These are phyloP conservation scores for Cladosporium sp. DNA, from an alignment of 2,329 filamentous ascomycete genomes.

Conservation along the genomic window DNA sequence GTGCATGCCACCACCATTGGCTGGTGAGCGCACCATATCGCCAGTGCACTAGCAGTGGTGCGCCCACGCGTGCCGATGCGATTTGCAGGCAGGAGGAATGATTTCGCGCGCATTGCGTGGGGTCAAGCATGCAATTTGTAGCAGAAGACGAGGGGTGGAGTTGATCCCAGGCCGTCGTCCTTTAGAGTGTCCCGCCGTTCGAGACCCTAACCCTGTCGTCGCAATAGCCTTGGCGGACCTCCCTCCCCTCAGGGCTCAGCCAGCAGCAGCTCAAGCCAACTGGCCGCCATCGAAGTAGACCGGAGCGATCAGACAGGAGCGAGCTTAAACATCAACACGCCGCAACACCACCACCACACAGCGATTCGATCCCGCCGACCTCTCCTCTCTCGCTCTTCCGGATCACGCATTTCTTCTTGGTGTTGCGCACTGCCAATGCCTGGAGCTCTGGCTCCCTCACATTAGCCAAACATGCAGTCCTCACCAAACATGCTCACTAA, in stretches of 20 bases:
- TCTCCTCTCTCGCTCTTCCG: not conserved
- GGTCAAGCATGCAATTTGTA: no score
- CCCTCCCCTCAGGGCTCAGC: not conserved
- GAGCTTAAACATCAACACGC: slow-evolving; percentile 3
- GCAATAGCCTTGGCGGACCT: not conserved
- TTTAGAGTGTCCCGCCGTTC: no score
- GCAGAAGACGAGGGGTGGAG: no score
- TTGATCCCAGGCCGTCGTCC: no score
- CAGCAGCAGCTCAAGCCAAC: slow-evolving; percentile 1
- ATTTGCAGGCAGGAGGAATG: not conserved
- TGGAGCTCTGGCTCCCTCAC: slow-evolving; percentile 28
- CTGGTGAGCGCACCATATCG: no score
- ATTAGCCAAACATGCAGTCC: slow-evolving; percentile 37
- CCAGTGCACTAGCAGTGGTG: not conserved
- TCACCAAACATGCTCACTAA: slow-evolving; percentile 52
- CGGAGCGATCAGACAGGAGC: not conserved
- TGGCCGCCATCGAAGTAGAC: not conserved
- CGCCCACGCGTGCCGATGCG: not conserved
- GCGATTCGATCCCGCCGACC: not conserved
- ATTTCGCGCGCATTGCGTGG: not conserved
- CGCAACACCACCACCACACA: not conserved
- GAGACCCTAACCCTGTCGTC: not conserved
- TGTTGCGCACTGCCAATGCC: slow-evolving; percentile 16
- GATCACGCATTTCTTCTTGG: slow-evolving; percentile 5
- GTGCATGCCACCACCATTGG: not conserved